Evolutionary conservation across 2,329 filamentous ascomycete species (phyloP).

Genomic region (Aspergillus sp.): DNA sequence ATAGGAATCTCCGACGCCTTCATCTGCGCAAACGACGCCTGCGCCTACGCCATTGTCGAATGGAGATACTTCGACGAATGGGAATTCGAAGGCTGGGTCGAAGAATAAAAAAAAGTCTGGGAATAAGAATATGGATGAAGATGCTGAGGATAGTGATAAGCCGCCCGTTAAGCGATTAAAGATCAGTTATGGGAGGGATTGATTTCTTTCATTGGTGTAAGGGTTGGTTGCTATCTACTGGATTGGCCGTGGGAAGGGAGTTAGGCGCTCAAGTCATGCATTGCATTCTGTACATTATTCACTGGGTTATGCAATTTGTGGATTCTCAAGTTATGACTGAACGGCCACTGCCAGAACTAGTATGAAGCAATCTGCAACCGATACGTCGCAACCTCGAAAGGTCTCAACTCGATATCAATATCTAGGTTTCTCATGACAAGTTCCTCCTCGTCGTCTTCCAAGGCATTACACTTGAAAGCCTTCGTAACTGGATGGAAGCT

Average conservation of each 20-base stretch:
- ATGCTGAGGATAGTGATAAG: slow-evolving; percentile 30
- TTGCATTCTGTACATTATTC: background rate
- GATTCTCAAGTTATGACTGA: slow-evolving; percentile 5
- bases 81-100: slow-evolving; percentile 13
- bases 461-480: slow-evolving; percentile 74
- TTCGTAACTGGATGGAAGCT: slow-evolving; percentile 65
- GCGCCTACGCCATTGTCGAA: slow-evolving; percentile 40
- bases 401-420: slow-evolving; percentile 60
- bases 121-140: slow-evolving; percentile 25
- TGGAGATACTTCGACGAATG: slow-evolving; percentile 20
- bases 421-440: slow-evolving; percentile 43
- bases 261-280: background rate
- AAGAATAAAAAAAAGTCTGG: slow-evolving; percentile 38
- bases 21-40: slow-evolving; percentile 41
- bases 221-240: too few relatives aligned
- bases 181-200: slow-evolving; percentile 41
- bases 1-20: slow-evolving; percentile 38
- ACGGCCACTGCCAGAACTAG: too few relatives aligned
- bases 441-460: slow-evolving; percentile 79
- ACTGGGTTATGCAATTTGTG: slow-evolving; percentile 2
- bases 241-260: background rate
- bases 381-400: slow-evolving; percentile 82
- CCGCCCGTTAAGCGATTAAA: slow-evolving; percentile 39
- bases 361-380: slow-evolving; percentile 51
- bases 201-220: slow-evolving; percentile 7